These are phyloP conservation scores for Chytriomyces confervae DNA, from an alignment of 192 early-diverging fungal species.

Conservation along the genomic window DNA sequence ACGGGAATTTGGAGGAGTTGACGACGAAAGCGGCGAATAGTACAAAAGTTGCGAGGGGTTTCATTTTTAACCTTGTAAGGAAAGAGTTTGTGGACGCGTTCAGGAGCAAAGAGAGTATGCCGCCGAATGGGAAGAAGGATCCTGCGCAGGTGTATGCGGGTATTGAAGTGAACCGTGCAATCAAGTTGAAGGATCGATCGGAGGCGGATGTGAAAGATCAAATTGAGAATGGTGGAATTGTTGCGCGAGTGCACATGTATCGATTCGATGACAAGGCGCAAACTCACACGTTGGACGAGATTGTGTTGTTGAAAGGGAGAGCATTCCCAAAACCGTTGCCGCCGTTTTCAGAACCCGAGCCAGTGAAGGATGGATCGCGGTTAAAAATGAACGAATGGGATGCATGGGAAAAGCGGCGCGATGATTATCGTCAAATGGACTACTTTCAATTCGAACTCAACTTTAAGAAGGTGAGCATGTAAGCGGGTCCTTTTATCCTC, in stretches of 20 bases:
- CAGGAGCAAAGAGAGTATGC: slow-evolving; percentile 35
- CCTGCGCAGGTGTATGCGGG: slow-evolving; percentile 51
- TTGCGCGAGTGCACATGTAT: slow-evolving; percentile 53
- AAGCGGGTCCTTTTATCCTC: neutral
- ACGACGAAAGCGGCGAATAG: slow-evolving; percentile 37
- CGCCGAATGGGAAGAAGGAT: slow-evolving; percentile 7
- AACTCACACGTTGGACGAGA: slow-evolving; percentile 50
- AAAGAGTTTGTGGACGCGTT: slow-evolving; percentile 47
- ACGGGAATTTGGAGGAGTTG: slow-evolving; percentile 54
- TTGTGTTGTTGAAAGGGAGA: slow-evolving; percentile 40
- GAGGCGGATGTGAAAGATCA: slow-evolving; percentile 39
- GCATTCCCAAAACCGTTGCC: slow-evolving; percentile 42
- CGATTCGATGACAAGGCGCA: slow-evolving; percentile 53
- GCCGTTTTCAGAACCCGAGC: slow-evolving; percentile 48
- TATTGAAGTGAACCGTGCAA: slow-evolving; percentile 47
- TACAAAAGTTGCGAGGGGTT: slow-evolving; percentile 49
- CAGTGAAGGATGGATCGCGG: slow-evolving; percentile 40
- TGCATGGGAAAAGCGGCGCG: slow-evolving; percentile 40
- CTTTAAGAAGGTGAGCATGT: slow-evolving; percentile 41
- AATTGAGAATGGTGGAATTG: slow-evolving; percentile 32
- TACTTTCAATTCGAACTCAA: slow-evolving; percentile 49
- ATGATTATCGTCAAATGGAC: slow-evolving; percentile 45
- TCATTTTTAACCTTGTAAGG: slow-evolving; percentile 54
- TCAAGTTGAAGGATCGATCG: slow-evolving; percentile 43
- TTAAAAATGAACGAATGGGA: slow-evolving; percentile 41